Evolutionary conservation across 805 yeast genomes (phyloP).

Genomic region (Gaillardinia entomophila): DNA sequence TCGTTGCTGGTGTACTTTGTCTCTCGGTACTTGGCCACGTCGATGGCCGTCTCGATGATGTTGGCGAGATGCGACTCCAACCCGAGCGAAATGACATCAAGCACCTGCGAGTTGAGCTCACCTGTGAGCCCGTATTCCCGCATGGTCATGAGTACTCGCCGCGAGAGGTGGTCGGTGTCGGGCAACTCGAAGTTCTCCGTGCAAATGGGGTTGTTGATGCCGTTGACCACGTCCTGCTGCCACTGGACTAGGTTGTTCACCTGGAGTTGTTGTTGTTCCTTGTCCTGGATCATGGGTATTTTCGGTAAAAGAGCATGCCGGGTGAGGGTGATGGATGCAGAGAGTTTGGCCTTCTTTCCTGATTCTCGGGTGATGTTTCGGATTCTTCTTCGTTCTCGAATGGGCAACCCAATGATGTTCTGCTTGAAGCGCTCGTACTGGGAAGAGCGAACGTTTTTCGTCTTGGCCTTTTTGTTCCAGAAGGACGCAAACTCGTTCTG

Average conservation of each 20-base stretch:
- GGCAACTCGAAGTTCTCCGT: constrained; percentile 79
- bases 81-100: constrained; percentile 76
- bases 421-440: constrained; percentile 80
- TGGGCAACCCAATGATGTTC: constrained; percentile 80
- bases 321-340: constrained; percentile 61
- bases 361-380: constrained; percentile 79
- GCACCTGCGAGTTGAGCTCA: constrained; percentile 65
- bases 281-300: constrained; percentile 66
- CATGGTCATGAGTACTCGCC: constrained; percentile 73
- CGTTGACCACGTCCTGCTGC: constrained; percentile 89
- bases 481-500: constrained; percentile 37
- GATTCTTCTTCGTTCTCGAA: constrained; percentile 77
- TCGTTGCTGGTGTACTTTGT: constrained; percentile 37
- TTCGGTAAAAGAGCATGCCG: constrained; percentile 75
- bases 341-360: constrained; percentile 71
- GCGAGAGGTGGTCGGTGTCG: constrained; percentile 61
- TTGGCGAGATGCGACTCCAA: constrained; percentile 74
- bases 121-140: constrained; percentile 89
- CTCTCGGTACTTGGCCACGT: constrained; percentile 59
- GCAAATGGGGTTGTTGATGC: constrained; percentile 74
- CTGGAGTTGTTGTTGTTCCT: constrained; percentile 38
- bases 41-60: constrained; percentile 68
- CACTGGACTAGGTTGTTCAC: constrained; percentile 62
- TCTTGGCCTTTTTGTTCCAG: constrained; percentile 44
- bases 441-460: constrained; percentile 48